phyloP scores from a whole-genome alignment of 2,329 filamentous ascomycete species.

The Akanthomyces muscarius region DNA sequence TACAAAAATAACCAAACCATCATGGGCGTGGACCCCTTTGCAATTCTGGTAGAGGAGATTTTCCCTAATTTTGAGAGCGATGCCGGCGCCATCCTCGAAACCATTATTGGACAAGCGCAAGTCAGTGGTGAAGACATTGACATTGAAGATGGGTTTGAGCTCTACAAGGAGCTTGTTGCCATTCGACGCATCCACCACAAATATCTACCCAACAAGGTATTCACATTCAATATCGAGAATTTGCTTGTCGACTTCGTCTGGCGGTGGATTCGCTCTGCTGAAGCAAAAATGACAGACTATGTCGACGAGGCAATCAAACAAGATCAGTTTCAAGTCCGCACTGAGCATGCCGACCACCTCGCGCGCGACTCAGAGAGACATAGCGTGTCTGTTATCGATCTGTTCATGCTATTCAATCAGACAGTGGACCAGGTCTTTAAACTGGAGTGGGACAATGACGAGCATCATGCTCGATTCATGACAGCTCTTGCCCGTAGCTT shows the following conservation, averaged over 20 bases:
- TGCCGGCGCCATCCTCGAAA: constrained; percentile 75
- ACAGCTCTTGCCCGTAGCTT: constrained; percentile 84
- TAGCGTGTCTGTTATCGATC: constrained; percentile 87
- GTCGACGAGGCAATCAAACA: constrained; percentile 89
- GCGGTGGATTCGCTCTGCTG: constrained; percentile 85
- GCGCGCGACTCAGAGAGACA: constrained; percentile 79
- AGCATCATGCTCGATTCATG: constrained; percentile 96
- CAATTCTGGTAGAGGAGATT: constrained; percentile 74
- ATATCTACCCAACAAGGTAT: constrained; percentile 67
- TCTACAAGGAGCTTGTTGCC: constrained; percentile 84
- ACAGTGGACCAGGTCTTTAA: constrained; percentile 81
- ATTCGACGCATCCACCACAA: constrained; percentile 77
- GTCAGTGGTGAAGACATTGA: constrained; percentile 70
- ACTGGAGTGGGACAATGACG: constrained; percentile 87
- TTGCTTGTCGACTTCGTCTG: constrained; percentile 89
- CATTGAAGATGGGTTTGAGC: constrained; percentile 87
- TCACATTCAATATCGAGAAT: constrained; percentile 83
- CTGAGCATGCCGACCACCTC: constrained; percentile 57
- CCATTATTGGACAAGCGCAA: constrained; percentile 71
- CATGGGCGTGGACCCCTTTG: constrained; percentile 65
- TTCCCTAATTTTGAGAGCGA: constrained; percentile 90
- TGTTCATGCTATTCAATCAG: constrained; percentile 92
- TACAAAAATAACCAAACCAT: constrained; percentile 85
- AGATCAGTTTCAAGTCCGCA: constrained; percentile 76
- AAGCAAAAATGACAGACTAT: constrained; percentile 74